These are phyloP conservation scores for Aspergillus puulaauensis DNA, from an alignment of 2,329 filamentous ascomycete genomes.

Conservation along the genomic window DNA sequence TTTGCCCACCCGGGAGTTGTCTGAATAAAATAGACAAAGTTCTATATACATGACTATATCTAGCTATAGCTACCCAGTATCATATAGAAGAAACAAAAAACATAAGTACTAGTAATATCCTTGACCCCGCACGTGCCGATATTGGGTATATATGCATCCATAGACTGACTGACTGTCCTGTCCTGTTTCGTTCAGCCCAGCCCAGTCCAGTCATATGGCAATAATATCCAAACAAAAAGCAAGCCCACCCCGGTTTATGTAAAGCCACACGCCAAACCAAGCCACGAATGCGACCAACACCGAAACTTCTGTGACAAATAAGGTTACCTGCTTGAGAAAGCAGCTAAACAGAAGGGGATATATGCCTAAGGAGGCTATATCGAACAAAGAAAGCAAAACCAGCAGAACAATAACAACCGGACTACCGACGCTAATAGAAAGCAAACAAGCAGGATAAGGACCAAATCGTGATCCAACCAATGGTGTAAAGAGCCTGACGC, in stretches of 20 bases:
- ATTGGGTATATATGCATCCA: neutral
- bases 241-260: neutral
- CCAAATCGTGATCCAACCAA: conserved; percentile 8
- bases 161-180: neutral
- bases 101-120: too few relatives aligned
- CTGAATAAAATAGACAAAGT: neutral
- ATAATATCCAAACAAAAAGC: neutral
- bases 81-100: too few relatives aligned
- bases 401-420: neutral
- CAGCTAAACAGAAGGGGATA: too few relatives aligned
- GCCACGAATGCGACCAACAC: neutral
- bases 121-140: neutral
- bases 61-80: neutral
- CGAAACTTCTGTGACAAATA: neutral
- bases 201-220: neutral
- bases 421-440: neutral
- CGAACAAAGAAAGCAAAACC: neutral
- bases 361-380: neutral
- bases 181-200: neutral
- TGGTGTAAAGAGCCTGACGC: conserved; percentile 16
- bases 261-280: conserved; percentile 1
- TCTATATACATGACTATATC: neutral
- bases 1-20: neutral
- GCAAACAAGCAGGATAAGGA: neutral
- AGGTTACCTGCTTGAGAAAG: neutral